These are phyloP conservation scores for Linum tenue DNA, from an alignment of 345 rosid species.

Conservation along the genomic window DNA sequence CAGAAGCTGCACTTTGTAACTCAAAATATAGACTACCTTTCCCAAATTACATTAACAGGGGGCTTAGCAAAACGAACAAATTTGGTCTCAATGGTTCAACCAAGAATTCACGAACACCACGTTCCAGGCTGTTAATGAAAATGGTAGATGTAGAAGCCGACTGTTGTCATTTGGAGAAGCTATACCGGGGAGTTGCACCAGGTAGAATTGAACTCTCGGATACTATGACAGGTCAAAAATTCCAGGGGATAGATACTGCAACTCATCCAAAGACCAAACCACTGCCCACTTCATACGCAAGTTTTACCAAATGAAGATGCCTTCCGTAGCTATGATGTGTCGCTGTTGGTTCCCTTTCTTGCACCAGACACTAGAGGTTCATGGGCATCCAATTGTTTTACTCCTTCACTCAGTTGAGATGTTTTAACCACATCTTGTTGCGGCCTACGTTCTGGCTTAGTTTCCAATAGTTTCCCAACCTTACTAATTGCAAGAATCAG, in stretches of 20 bases:
- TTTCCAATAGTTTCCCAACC: slow-evolving; percentile 50
- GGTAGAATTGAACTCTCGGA: no score
- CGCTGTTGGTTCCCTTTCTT: slow-evolving; percentile 16
- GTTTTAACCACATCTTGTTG: slow-evolving; percentile 24
- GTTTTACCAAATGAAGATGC: not conserved
- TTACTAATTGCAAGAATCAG: slow-evolving; percentile 70
- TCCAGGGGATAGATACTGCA: not conserved
- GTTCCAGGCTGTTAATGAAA: no score
- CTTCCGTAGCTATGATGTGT: slow-evolving; percentile 16
- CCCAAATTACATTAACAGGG: no score
- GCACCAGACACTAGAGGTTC: slow-evolving; percentile 21
- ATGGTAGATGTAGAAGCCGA: no score
- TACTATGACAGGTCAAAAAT: no score
- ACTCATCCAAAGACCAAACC: not conserved
- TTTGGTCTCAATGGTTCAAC: no score
- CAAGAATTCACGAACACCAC: no score
- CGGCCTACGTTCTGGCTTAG: slow-evolving; percentile 22
- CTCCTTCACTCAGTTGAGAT: slow-evolving; percentile 6
- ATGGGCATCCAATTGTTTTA: slow-evolving; percentile 25
- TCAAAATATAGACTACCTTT: no score
- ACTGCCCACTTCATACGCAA: not conserved
- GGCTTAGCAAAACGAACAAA: no score
- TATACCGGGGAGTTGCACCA: no score
- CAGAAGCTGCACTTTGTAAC: no score
- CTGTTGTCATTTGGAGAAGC: no score